These are phyloP conservation scores for Rhizopogon vinicolor DNA, from an alignment of 768 basidiomycete species.

Conservation along the genomic window DNA sequence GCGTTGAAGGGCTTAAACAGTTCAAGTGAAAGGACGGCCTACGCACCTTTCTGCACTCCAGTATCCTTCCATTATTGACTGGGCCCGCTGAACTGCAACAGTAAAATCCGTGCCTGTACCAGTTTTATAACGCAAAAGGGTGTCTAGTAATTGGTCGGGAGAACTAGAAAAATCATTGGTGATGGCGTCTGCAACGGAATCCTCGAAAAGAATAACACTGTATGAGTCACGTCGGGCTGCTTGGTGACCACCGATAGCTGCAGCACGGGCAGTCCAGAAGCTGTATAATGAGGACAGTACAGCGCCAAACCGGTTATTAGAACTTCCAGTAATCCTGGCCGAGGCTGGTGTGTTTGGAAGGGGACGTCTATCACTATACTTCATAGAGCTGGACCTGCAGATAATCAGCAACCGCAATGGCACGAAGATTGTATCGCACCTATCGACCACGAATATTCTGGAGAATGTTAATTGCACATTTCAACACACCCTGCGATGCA, in stretches of 20 bases:
- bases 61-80: constrained; percentile 34
- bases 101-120: constrained; percentile 40
- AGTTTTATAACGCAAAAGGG: constrained; percentile 28
- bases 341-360: constrained; percentile 39
- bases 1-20: neutral
- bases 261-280: constrained; percentile 52
- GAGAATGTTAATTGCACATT: neutral
- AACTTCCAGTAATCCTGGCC: constrained; percentile 27
- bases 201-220: constrained; percentile 47
- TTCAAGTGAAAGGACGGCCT: neutral
- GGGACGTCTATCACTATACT: constrained; percentile 33
- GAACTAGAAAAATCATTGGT: constrained; percentile 43
- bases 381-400: constrained; percentile 51
- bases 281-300: constrained; percentile 50
- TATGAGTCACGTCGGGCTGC: constrained; percentile 47
- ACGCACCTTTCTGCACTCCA: constrained; percentile 50
- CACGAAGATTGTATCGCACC: constrained; percentile 17
- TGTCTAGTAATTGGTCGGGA: constrained; percentile 39
- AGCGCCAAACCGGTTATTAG: constrained; percentile 52
- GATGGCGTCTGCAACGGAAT: constrained; percentile 16
- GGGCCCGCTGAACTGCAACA: constrained; percentile 32
- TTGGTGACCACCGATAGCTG: constrained; percentile 26
- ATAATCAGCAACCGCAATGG: neutral
- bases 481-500: neutral
- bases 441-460: constrained; percentile 53